phyloP scores from a whole-genome alignment of 176 grass and related monocot genomes.

The bread wheat (Triticum aestivum) region DNA sequence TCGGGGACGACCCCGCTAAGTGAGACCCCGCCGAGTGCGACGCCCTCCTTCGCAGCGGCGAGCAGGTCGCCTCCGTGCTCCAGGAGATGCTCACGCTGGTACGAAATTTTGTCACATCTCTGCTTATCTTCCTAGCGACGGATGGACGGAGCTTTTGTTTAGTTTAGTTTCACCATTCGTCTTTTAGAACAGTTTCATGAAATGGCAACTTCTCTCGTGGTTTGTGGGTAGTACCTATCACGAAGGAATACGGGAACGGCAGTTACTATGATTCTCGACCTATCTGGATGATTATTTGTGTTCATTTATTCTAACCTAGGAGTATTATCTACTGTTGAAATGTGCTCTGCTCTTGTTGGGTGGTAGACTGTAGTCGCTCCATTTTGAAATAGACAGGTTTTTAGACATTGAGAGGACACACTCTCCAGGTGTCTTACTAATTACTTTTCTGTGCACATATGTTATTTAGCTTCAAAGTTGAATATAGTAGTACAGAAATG shows the following conservation, averaged over 20 bases:
- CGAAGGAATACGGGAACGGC: background rate
- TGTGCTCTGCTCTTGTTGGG: background rate
- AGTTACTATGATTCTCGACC: background rate
- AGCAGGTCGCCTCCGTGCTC: conserved; percentile 92
- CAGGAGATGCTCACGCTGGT: conserved; percentile 95
- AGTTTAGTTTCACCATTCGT: background rate
- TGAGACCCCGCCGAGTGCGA: conserved; percentile 62
- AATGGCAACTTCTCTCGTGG: no score
- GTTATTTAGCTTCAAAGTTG: background rate
- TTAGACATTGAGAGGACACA: background rate
- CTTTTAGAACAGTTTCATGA: no score
- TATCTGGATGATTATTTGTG: background rate
- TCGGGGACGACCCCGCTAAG: conserved; percentile 42
- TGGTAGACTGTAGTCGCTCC: background rate
- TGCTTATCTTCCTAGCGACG: no score
- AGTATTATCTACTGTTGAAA: background rate
- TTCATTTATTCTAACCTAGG: background rate
- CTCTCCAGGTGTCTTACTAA: background rate
- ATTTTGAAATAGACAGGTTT: background rate
- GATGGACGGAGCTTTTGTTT: no score
- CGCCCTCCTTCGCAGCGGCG: conserved; percentile 79
- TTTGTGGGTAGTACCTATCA: background rate
- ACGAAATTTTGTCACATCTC: background rate
- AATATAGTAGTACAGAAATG: no score
- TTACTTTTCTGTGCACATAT: background rate